phyloP scores from a whole-genome alignment of 2,329 filamentous ascomycete species.

The Phialocephala subalpina region DNA sequence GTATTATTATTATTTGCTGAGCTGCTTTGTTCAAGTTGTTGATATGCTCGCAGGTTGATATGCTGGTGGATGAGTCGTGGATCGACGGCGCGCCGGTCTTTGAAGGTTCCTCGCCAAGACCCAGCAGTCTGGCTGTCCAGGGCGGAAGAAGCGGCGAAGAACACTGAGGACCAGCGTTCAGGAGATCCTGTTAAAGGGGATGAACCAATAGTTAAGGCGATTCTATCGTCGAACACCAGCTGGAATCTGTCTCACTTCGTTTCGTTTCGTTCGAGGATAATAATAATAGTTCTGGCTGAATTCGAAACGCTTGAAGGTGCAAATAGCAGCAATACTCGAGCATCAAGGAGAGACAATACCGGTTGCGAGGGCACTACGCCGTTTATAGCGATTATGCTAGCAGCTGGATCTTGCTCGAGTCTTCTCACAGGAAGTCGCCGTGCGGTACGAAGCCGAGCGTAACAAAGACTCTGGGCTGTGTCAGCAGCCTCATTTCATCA shows the following conservation, averaged over 20 bases:
- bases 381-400: slow-evolving; percentile 10
- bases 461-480: slow-evolving; percentile 9
- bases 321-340: slow-evolving; percentile 4
- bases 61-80: too few species aligned
- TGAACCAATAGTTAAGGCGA: background rate
- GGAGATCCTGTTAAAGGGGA: slow-evolving; percentile 1
- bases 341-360: background rate
- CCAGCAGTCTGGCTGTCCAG: slow-evolving; percentile 4
- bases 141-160: slow-evolving; percentile 11
- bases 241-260: background rate
- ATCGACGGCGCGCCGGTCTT: slow-evolving; percentile 15
- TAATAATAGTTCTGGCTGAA: background rate
- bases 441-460: background rate
- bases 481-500: slow-evolving; percentile 3
- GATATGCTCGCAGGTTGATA: too few species aligned
- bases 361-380: background rate
- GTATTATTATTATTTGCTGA: too few species aligned
- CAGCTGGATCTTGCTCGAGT: background rate
- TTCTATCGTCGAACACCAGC: background rate
- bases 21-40: background rate
- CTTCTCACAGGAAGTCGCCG: slow-evolving; percentile 1
- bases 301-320: background rate
- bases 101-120: slow-evolving; percentile 10
- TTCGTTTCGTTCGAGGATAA: background rate
- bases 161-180: background rate